Base-by-base conservation (phyloP, 345 rosid genomes). In the Raphanus sativus region DNA sequence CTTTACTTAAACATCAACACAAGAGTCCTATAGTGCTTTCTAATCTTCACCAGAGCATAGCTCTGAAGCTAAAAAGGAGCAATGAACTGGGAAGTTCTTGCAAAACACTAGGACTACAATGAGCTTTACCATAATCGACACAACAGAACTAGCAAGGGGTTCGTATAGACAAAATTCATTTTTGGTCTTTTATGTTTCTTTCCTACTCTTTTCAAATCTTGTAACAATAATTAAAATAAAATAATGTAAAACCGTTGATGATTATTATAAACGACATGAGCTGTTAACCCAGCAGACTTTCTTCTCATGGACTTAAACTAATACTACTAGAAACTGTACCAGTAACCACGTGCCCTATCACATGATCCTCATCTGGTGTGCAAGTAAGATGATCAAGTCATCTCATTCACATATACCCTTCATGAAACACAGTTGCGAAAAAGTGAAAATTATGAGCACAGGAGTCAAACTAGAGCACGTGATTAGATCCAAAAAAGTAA, bases 91-190 rank as follows among this genome's bases (percentile, higher is more conserved):
- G 7, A 65, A 21, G 38, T 21, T 66, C 21, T 5, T 12, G 15
- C 52, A 16, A 58, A 58, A 59, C 48, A 12, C 77, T 69, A 36
- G 55, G 62, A 63, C 30, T 9, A 62, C 36, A 56, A 69, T 54
- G 62, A 77, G 75, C 86, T 85, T 73, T 5, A 93, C 91, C 97
- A 87, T 86, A 67, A 86, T 87, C 9, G 91, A 87, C 61, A 90
- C 89, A 74, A 89, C 21, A 36, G 40, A 64, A 11, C 9, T 66
- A 38, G 32, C 15, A 66, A 67, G 48, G 58, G 50, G 28, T 4
- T 67, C 21, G 59, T 28, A 7, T 29, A 29, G n/a, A 17, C 3
- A 34, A 17, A 30, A 62, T 21, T 21, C 21, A 21, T 21, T 21
- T 21, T 21, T 21, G 21, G 21, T 21, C 21, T 21, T 21, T 21